These are phyloP conservation scores for Cystobasidiopsis lactophilus DNA, from an alignment of 768 basidiomycete genomes.

Conservation along the genomic window DNA sequence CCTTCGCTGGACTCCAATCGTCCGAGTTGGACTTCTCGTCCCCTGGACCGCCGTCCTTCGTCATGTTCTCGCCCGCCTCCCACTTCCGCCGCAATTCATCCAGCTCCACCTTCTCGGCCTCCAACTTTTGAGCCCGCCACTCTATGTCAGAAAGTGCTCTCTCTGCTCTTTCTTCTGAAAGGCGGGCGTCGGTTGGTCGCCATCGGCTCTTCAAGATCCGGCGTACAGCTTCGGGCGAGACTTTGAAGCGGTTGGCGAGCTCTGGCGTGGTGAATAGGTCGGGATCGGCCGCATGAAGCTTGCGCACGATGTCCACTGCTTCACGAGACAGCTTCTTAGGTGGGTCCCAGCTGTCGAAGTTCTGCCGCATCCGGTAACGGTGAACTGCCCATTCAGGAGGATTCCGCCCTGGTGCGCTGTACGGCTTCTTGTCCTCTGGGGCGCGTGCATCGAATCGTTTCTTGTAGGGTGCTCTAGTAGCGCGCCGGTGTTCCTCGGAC, in stretches of 20 bases:
- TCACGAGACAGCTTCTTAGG: conserved; percentile 58
- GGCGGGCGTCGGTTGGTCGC: conserved; percentile 35
- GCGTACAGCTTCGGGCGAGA: conserved; percentile 59
- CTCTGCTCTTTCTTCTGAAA: not conserved
- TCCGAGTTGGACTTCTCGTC: too few relatives aligned
- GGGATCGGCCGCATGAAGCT: conserved; percentile 43
- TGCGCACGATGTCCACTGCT: conserved; percentile 59
- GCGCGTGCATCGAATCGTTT: not conserved
- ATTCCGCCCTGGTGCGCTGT: too few relatives aligned
- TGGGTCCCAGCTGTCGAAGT: conserved; percentile 38
- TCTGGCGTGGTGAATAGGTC: conserved; percentile 40
- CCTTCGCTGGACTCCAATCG: too few relatives aligned
- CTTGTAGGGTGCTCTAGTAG: too few relatives aligned
- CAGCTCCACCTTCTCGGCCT: conserved; percentile 13
- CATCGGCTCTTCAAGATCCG: conserved; percentile 58
- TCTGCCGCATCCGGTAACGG: conserved; percentile 3
- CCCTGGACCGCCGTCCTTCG: too few relatives aligned
- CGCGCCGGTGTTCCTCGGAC: too few relatives aligned
- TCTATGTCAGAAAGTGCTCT: conserved; percentile 4
- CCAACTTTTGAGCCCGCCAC: conserved; percentile 10
- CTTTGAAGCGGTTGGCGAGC: conserved; percentile 53
- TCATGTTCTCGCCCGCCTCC: not conserved
- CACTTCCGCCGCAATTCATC: not conserved
- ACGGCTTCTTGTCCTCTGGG: not conserved
- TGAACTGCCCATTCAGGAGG: conserved; percentile 3